Evolutionary conservation across 2,329 filamentous ascomycete species (phyloP).

Genomic region (Aureobasidium sp.): DNA sequence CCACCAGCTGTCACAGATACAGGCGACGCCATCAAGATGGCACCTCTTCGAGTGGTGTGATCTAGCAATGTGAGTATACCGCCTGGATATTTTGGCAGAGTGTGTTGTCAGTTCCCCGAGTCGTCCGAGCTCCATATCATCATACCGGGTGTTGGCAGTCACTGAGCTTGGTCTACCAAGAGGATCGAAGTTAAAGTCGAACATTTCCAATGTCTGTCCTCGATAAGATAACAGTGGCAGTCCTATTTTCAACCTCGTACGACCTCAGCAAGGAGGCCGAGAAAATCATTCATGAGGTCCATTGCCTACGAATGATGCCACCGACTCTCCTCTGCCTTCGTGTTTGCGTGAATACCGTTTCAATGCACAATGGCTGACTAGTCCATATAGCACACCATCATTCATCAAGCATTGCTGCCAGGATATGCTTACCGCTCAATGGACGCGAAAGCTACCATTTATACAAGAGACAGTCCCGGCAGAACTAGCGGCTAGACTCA

Average conservation of each 20-base stretch:
- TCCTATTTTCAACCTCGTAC: too few relatives aligned
- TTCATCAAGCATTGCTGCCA: slow-evolving; percentile 58
- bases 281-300: too few relatives aligned
- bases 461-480: slow-evolving; percentile 52
- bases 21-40: slow-evolving; percentile 17
- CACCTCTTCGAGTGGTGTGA: slow-evolving; percentile 26
- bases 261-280: too few relatives aligned
- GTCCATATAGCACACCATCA: slow-evolving; percentile 49
- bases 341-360: neutral
- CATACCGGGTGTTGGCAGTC: too few relatives aligned
- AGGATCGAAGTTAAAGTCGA: too few relatives aligned
- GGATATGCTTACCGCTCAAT: slow-evolving; percentile 54
- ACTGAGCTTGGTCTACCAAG: too few relatives aligned
- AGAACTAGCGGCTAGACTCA: slow-evolving; percentile 47
- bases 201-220: too few relatives aligned
- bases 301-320: too few relatives aligned
- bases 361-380: neutral
- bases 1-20: slow-evolving; percentile 15
- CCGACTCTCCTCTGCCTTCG: too few relatives aligned
- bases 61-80: slow-evolving; percentile 19
- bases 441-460: slow-evolving; percentile 51
- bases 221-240: too few relatives aligned
- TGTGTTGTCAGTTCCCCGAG: too few relatives aligned
- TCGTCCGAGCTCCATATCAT: too few relatives aligned
- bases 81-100: neutral